Evolutionary conservation across 768 basidiomycete species (phyloP).

Genomic region (Amanita thiersii): DNA sequence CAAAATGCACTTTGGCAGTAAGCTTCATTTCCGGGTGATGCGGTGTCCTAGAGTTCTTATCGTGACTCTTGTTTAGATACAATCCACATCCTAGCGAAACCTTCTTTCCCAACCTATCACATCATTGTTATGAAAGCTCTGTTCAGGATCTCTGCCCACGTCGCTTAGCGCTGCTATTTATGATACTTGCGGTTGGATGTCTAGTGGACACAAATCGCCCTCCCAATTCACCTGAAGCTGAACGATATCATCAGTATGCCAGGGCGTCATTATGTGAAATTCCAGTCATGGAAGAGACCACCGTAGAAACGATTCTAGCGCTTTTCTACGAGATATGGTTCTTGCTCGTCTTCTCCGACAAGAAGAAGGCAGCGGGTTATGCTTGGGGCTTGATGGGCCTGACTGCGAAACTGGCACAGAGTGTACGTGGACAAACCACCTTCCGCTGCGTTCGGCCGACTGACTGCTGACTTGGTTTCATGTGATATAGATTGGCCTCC

Average conservation of each 20-base stretch:
- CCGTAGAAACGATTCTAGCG: conserved; percentile 48
- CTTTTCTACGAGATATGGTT: conserved; percentile 65
- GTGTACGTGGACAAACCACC: conserved; percentile 25
- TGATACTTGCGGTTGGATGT: conserved; percentile 64
- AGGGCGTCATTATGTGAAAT: conserved; percentile 55
- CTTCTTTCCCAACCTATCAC: conserved; percentile 56
- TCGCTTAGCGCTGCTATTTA: conserved; percentile 55
- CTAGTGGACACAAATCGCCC: conserved; percentile 48
- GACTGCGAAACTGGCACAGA: conserved; percentile 53
- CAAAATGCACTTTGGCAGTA: conserved; percentile 65
- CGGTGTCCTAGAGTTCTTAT: conserved; percentile 13
- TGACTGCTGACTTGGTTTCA: conserved; percentile 6
- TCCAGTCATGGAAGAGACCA: conserved; percentile 62
- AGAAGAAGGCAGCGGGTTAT: conserved; percentile 55
- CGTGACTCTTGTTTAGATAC: conserved; percentile 29
- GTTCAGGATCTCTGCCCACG: conserved; percentile 49
- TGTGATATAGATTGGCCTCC: conserved; percentile 43
- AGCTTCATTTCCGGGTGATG: background rate
- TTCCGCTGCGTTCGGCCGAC: conserved; percentile 1
- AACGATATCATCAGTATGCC: conserved; percentile 50
- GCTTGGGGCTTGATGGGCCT: conserved; percentile 51
- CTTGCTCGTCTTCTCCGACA: conserved; percentile 60
- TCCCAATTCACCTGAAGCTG: conserved; percentile 44
- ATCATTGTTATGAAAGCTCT: conserved; percentile 54
- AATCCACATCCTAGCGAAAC: conserved; percentile 59